Base-by-base conservation (phyloP, 2,329 filamentous ascomycete species). In the Curvularia sp. region DNA sequence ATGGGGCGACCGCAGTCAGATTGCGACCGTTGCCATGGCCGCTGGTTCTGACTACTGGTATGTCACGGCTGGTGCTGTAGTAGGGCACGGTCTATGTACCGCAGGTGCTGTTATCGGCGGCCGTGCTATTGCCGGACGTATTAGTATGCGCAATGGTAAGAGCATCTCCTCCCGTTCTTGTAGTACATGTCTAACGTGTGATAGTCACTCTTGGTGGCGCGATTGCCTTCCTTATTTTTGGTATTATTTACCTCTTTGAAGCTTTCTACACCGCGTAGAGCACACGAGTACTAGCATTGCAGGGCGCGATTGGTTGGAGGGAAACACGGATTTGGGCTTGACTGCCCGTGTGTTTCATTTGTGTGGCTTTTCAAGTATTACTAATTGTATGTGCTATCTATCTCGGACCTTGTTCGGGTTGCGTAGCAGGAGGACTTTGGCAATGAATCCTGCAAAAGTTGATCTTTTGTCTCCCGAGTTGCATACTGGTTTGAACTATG, bases 41-140 rank as follows among this genome's bases (percentile, higher is more conserved):
- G 94, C 95, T 32, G 95, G 95, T 19, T 92, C 96, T 77, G 95
- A 99, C 76, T 99, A 98, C 78, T 98, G 94, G 94, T 97, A 93
- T 91, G 95, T 99, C 34, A 97, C 93, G 3, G 83, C 93, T 46
- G 95, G 95, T 57, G 94, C 95, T 1, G 86, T 95, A 34, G 83
- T 86, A 46, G 95, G 95, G 9, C 95, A 99, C 77, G 90, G 87
- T 45, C 86, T 94, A 65, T 99, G 95, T 81, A 98, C 95, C 6
- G 89, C 91, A 46, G 89, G 92, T 21, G 95, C 95, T 41, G 95
- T 99, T 38, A 84, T 99, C 60, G 95, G 95, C 42, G 95, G 95
- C 10, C 86, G 92, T 69, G 94, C 95, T 50, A 91, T 99, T 77
- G 95, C 95, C 41, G 95, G 95, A 30, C 89, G 86, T 75, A 95